Base-by-base conservation (phyloP, 805 yeast species). In the Cyberlindnera saturnus region DNA sequence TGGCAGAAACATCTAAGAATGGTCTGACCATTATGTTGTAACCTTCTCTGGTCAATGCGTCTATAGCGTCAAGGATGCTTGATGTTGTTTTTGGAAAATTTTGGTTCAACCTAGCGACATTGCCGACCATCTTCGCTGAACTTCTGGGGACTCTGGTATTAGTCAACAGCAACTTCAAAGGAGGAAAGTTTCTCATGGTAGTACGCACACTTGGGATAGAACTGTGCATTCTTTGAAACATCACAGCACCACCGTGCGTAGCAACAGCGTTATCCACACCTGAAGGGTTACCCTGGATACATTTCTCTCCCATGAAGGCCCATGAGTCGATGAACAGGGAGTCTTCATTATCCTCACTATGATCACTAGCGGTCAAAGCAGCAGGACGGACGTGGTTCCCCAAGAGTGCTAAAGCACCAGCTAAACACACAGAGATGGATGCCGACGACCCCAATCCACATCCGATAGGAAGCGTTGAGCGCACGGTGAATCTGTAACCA, bases 251-350 rank as follows among this genome's bases (percentile, higher is more conserved):
- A 18, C 99, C 99, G 52, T 81, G 82, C 0, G 96, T 85, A 2
- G 98, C 95, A 39, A 91, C 97, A 0, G 96, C 89, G 59, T 93
- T 93, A 62, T 93, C 99, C 41, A 93, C 88, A 11, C 99, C 99
- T 16, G 95, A 82, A 8, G 99, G 99, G 54, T 86, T 89, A 2
- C 98, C 98, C 60, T 91, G 98, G 52, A 90, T 86, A 60, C 97
- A 88, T 60, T 83, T 84, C 62, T 93, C 99, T 32, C 97, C 98
- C 69, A 91, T 72, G 50, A 84, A 84, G 1, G 98, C 81, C 96
- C 96, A 90, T 6, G 71, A 65, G 51, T 91, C 91, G 47, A 93
- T 80, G 48, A 81, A 75, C n/a, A 69, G 63, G 20, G 81, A 70
- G 41, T 74, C 81, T 4, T 59, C 62, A 34, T 54, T 59, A 34